phyloP scores from a whole-genome alignment of 2,329 filamentous ascomycete genomes.

The Apiospora arundinis region DNA sequence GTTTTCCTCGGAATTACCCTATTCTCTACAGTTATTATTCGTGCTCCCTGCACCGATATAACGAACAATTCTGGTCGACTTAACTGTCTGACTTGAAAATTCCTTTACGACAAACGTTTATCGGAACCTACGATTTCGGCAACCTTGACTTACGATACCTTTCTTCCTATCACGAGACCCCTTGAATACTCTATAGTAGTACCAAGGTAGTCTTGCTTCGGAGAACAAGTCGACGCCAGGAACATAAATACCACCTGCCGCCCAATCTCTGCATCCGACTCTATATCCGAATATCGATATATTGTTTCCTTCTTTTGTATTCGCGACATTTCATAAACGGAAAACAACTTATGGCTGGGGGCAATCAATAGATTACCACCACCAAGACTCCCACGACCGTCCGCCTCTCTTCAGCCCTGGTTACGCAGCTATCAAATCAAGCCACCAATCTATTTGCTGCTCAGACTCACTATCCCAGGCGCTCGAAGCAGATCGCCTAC shows the following conservation, averaged over 20 bases:
- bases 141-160: constrained; percentile 3
- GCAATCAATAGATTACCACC: constrained; percentile 41
- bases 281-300: constrained; percentile 7
- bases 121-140: constrained; percentile 9
- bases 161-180: neutral
- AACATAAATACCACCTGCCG: neutral
- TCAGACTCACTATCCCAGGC: constrained; percentile 39
- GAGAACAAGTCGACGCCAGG: neutral
- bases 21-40: constrained; percentile 22
- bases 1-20: constrained; percentile 23
- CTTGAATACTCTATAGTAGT: neutral
- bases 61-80: constrained; percentile 19
- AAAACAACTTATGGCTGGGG: constrained; percentile 44
- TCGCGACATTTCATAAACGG: neutral
- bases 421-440: constrained; percentile 25
- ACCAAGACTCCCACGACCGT: constrained; percentile 28
- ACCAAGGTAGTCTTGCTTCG: neutral
- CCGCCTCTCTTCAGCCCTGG: constrained; percentile 47
- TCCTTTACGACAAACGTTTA: neutral
- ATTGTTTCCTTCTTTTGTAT: neutral
- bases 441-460: constrained; percentile 32
- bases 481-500: constrained; percentile 47
- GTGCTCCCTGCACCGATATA: constrained; percentile 18
- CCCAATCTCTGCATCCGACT: constrained; percentile 2
- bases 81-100: constrained; percentile 22